Percentiles rank a stretch among this genome's conserved stretches.
These are phyloP conservation scores for Diplodia sapinea DNA, from an alignment of 2,329 filamentous ascomycete genomes.

Conservation along the genomic window DNA sequence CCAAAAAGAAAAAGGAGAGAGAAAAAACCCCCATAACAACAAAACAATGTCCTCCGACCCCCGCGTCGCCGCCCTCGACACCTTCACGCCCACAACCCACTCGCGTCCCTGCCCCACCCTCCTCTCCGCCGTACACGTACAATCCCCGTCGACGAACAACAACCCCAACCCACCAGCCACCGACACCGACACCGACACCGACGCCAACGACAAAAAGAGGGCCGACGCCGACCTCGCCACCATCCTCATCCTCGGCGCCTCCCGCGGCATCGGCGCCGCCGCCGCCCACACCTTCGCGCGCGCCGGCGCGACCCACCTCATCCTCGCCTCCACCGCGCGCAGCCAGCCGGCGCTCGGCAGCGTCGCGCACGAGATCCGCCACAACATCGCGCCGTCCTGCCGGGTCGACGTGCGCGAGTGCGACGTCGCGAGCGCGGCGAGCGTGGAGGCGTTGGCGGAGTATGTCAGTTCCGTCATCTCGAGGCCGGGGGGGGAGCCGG, in stretches of 20 bases:
- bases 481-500: no score
- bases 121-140: constrained; percentile 50
- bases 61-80: constrained; percentile 18
- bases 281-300: constrained; percentile 43
- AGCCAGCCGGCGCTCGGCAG: constrained; percentile 38
- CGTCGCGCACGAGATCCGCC: constrained; percentile 19
- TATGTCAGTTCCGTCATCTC: no score
- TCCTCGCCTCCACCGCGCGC: constrained; percentile 49
- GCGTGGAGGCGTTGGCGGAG: constrained; percentile 34
- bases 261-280: constrained; percentile 40
- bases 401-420: constrained; percentile 30
- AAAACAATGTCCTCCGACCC: constrained; percentile 2
- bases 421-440: constrained; percentile 41
- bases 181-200: no score
- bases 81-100: constrained; percentile 40
- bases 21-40: not conserved
- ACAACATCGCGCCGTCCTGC: no score
- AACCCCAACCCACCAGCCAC: no score
- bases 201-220: no score
- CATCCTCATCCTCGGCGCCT: constrained; percentile 43
- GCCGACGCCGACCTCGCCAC: constrained; percentile 13
- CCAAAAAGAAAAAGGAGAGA: not conserved
- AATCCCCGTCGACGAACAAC: no score
- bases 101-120: constrained; percentile 58
- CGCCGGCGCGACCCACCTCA: constrained; percentile 49